Conservation (phyloP, 1,284 basidiomycete species). For the Apiotrichum domesticum region DNA sequence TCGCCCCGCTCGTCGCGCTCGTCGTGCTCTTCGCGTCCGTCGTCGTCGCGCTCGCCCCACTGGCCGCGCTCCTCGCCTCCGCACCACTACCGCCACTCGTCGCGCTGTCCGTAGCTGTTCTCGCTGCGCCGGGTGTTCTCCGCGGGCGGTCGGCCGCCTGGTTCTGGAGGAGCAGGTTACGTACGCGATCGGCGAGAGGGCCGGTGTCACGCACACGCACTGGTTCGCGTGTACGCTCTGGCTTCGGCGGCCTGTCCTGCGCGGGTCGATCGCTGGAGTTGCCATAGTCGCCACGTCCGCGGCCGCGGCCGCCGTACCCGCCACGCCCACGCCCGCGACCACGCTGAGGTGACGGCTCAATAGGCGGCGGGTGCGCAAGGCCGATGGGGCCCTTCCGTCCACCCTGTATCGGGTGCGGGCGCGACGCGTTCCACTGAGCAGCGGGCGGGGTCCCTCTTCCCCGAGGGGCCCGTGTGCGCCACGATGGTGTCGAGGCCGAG, state of each 20-base stretch:
- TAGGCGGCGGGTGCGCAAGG: conserved; percentile 31
- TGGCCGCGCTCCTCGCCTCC: too few relatives aligned
- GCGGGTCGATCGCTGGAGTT: background rate
- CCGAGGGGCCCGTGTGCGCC: background rate
- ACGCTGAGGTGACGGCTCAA: conserved; percentile 7
- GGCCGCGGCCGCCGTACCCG: background rate
- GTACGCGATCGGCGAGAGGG: conserved; percentile 26
- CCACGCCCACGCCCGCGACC: conserved; percentile 3
- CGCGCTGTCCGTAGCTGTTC: background rate
- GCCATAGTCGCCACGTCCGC: background rate
- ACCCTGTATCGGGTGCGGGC: conserved; percentile 36
- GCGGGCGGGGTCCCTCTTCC: background rate
- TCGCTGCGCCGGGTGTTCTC: background rate
- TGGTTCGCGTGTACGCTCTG: conserved; percentile 28
- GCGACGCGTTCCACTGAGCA: background rate
- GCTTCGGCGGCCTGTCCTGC: background rate
- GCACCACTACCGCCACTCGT: too few relatives aligned
- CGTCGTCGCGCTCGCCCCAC: background rate
- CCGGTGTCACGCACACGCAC: conserved; percentile 28
- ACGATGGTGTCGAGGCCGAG: background rate
- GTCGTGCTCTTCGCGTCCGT: background rate
- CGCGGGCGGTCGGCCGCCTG: conserved; percentile 7
- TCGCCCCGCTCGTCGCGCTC: background rate
- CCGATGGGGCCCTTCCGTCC: conserved; percentile 31
- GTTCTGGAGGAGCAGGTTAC: conserved; percentile 30